phyloP scores from a whole-genome alignment of 176 grass and related monocot species.

The Poa annua region DNA sequence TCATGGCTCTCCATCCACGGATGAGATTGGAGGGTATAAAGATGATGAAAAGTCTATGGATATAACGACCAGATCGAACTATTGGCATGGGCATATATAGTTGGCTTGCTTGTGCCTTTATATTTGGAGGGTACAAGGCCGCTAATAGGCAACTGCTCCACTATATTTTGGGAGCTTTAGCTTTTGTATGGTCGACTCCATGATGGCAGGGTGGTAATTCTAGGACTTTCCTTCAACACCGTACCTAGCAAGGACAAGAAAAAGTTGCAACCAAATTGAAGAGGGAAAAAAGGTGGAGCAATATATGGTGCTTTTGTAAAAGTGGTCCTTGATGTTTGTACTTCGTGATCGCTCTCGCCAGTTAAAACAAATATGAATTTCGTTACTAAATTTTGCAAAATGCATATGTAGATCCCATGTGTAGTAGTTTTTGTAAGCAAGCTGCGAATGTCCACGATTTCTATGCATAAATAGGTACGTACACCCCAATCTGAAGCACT shows the following conservation, averaged over 20 bases:
- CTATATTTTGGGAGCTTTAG: not conserved
- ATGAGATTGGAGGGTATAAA: conserved; percentile 18
- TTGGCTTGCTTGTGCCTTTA: conserved; percentile 3
- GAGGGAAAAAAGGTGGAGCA: not conserved
- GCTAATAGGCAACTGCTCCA: not conserved
- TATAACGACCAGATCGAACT: conserved; percentile 33
- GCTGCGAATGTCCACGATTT: too few relatives aligned
- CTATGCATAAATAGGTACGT: too few relatives aligned
- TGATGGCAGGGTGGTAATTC: not conserved
- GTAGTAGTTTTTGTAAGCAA: too few relatives aligned
- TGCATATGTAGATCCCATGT: too few relatives aligned
- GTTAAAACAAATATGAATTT: not conserved
- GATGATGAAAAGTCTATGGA: not conserved
- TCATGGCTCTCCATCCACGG: not conserved
- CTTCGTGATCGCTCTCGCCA: not conserved
- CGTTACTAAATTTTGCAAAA: not conserved
- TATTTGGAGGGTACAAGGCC: not conserved
- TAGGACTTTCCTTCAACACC: not conserved
- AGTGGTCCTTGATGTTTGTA: not conserved
- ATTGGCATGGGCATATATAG: conserved; percentile 37
- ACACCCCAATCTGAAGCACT: too few relatives aligned
- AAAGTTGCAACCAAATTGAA: not conserved
- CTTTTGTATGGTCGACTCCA: not conserved
- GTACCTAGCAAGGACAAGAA: not conserved
- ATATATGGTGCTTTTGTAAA: not conserved